These are phyloP conservation scores for Ascochyta fabae DNA, from an alignment of 2,329 filamentous ascomycete species.

Conservation along the genomic window DNA sequence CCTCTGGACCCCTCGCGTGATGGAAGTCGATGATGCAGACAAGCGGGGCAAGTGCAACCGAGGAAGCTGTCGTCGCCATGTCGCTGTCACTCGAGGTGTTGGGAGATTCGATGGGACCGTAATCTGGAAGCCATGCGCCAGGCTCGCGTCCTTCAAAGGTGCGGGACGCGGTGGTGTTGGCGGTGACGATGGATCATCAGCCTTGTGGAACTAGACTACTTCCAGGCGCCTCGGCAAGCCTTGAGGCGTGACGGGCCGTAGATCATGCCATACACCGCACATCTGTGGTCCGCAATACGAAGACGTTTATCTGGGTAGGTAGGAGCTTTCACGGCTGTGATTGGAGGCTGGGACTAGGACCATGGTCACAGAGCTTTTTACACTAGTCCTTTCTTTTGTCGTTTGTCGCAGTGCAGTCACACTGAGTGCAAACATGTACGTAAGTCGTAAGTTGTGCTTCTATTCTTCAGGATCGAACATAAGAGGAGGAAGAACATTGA, in stretches of 20 bases:
- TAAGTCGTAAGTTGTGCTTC: slow-evolving; percentile 17
- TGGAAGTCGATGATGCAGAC: slow-evolving; percentile 62
- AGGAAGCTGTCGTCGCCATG: slow-evolving; percentile 49
- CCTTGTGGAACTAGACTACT: slow-evolving; percentile 28
- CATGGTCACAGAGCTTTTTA: neutral
- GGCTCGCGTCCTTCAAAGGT: slow-evolving; percentile 26
- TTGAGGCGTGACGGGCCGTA: slow-evolving; percentile 11
- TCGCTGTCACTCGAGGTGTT: slow-evolving; percentile 23
- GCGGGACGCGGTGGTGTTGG: slow-evolving; percentile 29
- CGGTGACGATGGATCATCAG: slow-evolving; percentile 35
- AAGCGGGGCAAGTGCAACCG: slow-evolving; percentile 35
- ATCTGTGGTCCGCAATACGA: slow-evolving; percentile 4
- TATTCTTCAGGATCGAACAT: slow-evolving; percentile 18
- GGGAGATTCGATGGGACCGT: slow-evolving; percentile 2
- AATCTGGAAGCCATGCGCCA: slow-evolving; percentile 13
- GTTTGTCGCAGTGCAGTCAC: neutral
- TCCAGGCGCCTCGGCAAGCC: slow-evolving; percentile 23
- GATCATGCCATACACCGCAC: slow-evolving; percentile 5
- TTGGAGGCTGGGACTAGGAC: neutral
- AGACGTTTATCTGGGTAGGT: neutral
- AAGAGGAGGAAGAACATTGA: slow-evolving; percentile 15
- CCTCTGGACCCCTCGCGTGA: slow-evolving; percentile 77
- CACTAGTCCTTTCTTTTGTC: too few species aligned
- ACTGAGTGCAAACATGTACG: neutral
- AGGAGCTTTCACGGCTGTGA: neutral